A percentile compares a stretch with the other conserved stretches of the same genome.
phyloP scores from a whole-genome alignment of 768 basidiomycete species.

The Piloderma croceum region DNA sequence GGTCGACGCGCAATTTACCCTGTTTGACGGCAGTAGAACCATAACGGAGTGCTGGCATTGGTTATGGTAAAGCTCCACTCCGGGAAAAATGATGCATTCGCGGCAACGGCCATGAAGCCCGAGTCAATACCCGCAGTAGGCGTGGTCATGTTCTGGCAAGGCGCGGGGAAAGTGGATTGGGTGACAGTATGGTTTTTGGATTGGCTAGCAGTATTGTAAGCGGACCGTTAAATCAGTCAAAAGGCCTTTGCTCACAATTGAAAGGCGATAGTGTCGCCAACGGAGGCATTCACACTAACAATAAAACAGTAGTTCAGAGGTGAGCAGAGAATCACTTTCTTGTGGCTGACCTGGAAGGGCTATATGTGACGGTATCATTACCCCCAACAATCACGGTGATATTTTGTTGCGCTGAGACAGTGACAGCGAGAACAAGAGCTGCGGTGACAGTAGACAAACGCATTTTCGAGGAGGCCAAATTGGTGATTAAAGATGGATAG shows the following conservation, averaged over 20 bases:
- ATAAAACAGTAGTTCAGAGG: slow-evolving; percentile 3
- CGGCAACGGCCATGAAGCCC: slow-evolving; percentile 39
- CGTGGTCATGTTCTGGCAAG: slow-evolving; percentile 38
- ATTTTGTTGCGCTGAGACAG: slow-evolving; percentile 24
- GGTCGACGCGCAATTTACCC: slow-evolving; percentile 21
- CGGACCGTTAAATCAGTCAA: slow-evolving; percentile 10
- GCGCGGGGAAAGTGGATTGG: slow-evolving; percentile 52
- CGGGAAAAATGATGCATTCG: slow-evolving; percentile 31
- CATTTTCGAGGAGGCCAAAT: slow-evolving; percentile 32
- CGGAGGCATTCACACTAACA: slow-evolving; percentile 29
- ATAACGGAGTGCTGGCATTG: slow-evolving; percentile 43
- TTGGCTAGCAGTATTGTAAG: neutral
- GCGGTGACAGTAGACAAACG: slow-evolving; percentile 13
- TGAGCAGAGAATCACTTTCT: neutral
- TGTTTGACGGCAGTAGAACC: slow-evolving; percentile 59
- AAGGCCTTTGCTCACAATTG: slow-evolving; percentile 51
- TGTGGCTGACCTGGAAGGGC: slow-evolving; percentile 14
- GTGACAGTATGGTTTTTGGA: slow-evolving; percentile 43
- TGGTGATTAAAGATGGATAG: slow-evolving; percentile 25
- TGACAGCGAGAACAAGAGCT: slow-evolving; percentile 15
- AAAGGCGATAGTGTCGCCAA: slow-evolving; percentile 42
- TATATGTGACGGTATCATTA: slow-evolving; percentile 20
- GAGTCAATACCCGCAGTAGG: slow-evolving; percentile 41
- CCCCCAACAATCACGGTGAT: slow-evolving; percentile 31
- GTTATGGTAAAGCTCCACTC: slow-evolving; percentile 43